Evolutionary conservation across 1,139 yeast genomes (phyloP), one percentile per base, ranked within the genome.

Genomic region (Magnusiomyces sp.): DNA sequence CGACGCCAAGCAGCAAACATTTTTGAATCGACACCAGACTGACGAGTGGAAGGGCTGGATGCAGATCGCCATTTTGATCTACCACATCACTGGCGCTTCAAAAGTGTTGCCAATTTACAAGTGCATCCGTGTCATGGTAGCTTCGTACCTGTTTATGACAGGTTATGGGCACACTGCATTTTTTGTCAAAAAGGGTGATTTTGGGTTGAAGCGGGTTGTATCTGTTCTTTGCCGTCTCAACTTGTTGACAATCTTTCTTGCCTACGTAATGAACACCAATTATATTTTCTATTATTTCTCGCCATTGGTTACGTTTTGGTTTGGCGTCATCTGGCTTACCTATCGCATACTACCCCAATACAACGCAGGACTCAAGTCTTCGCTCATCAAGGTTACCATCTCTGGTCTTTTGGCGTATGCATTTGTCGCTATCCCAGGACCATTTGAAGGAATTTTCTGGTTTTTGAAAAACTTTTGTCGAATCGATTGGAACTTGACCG

Each of bases 1-100:
- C 20, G 48, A 52, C 32, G 54, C 55, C 5, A 50, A 49, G 38
- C 34, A 57, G 38, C 54, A 48, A 37, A 19, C 39, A 2, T 58
- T 58, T 45, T 55, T 59, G 48, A 58, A 58, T 39, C 52, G 62
- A 32, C 54, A 58, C 43, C 59, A 56, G 55, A 56, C 59, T 5
- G 58, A 58, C 38, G 62, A 59, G 44, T 59, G 62, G 62, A 58
- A 58, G 45, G 62, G 62, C 6, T 59, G 62, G 62, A 58, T 59
- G 61, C 62, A 59, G 50, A 47, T 58, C 40, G 51, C 55, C 38
- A 56, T 59, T 49, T 50, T 59, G 41, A 55, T 59, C 34, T 59
- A 59, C 50, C 62, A 59, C 45, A 58, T 58, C 47, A 57, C 60
- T 11, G 61, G 62, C 2, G 62, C 55, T 23, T 58, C 61, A 7